These are phyloP conservation scores for Collariella sp. DNA, from an alignment of 495 filamentous ascomycete species.

Conservation along the genomic window DNA sequence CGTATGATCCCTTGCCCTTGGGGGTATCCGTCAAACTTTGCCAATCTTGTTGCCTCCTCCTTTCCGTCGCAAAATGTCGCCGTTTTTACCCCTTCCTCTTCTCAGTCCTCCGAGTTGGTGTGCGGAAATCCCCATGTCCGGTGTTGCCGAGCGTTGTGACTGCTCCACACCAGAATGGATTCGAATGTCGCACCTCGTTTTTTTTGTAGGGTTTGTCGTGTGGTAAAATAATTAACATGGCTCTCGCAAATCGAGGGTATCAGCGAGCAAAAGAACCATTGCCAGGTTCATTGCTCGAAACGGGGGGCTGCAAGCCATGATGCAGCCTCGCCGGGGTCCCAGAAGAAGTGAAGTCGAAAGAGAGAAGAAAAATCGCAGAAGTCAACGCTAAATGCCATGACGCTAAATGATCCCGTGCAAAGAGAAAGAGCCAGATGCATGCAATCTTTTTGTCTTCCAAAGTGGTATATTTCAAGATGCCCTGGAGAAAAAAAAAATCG, in stretches of 20 bases:
- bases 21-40: slow-evolving; percentile 10
- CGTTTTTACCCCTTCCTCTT: not conserved
- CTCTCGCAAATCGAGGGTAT: slow-evolving; percentile 21
- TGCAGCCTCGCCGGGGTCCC: slow-evolving; percentile 17
- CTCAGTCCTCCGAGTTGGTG: not conserved
- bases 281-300: slow-evolving; percentile 8
- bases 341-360: slow-evolving; percentile 9
- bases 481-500: slow-evolving; percentile 17
- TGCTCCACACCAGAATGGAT: slow-evolving; percentile 3
- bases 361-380: slow-evolving; percentile 22
- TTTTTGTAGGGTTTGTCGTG: slow-evolving; percentile 9
- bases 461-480: slow-evolving; percentile 30
- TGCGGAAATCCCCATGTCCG: not conserved
- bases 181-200: not conserved
- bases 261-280: not conserved
- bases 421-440: slow-evolving; percentile 30
- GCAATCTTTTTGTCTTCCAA: slow-evolving; percentile 34
- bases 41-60: slow-evolving; percentile 19
- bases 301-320: slow-evolving; percentile 7
- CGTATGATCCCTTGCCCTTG: not conserved
- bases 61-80: not conserved
- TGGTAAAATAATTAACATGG: slow-evolving; percentile 20
- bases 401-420: slow-evolving; percentile 29
- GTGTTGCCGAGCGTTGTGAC: not conserved
- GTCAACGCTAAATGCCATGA: slow-evolving; percentile 35